Evolutionary conservation across 768 basidiomycete genomes (phyloP).

Genomic region (Termitomyces sp.): DNA sequence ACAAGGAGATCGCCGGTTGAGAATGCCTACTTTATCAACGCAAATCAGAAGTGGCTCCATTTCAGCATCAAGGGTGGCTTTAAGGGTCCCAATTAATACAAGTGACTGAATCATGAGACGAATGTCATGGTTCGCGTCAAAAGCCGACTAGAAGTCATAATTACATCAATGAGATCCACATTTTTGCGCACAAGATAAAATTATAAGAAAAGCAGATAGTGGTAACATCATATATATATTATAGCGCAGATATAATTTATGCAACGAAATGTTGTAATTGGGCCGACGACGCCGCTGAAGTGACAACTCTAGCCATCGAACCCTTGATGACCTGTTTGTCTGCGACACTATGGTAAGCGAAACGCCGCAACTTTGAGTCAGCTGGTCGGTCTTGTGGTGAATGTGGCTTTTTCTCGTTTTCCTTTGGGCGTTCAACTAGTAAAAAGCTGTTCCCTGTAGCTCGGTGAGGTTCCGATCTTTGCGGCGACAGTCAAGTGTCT

Average conservation of each 20-base stretch:
- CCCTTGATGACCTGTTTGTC: slow-evolving; percentile 50
- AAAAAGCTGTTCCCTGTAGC: slow-evolving; percentile 13
- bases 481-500: slow-evolving; percentile 8
- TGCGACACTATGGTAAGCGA: slow-evolving; percentile 29
- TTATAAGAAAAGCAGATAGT: not conserved
- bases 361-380: slow-evolving; percentile 36
- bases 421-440: slow-evolving; percentile 13
- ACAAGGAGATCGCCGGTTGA: too few species aligned
- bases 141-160: not conserved
- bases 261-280: slow-evolving; percentile 23
- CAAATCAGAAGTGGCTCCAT: not conserved
- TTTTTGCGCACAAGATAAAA: not conserved
- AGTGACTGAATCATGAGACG: not conserved
- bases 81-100: not conserved
- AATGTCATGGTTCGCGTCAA: not conserved
- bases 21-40: not conserved
- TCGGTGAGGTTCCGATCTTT: not conserved
- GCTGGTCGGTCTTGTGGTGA: slow-evolving; percentile 22
- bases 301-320: slow-evolving; percentile 48
- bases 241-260: slow-evolving; percentile 2
- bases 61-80: not conserved
- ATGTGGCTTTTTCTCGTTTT: slow-evolving; percentile 20
- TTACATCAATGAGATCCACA: not conserved
- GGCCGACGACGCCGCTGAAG: slow-evolving; percentile 14
- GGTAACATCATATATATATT: not conserved